Percentiles rank a stretch among this genome's conserved stretches.
Evolutionary conservation across 2,329 filamentous ascomycete genomes (phyloP).

Genomic region (Xylaria sp.): DNA sequence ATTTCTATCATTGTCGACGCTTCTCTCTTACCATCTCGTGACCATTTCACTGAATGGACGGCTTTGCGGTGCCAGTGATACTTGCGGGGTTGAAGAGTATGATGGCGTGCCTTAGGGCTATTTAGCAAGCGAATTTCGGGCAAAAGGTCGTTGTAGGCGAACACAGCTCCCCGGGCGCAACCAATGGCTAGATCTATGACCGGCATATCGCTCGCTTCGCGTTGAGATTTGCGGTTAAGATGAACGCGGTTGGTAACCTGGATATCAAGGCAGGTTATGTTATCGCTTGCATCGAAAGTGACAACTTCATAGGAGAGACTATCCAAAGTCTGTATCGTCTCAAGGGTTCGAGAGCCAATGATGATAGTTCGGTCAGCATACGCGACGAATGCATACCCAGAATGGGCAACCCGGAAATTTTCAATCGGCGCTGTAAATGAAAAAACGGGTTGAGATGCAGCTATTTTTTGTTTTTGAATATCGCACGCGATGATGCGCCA

Average conservation of each 20-base stretch:
- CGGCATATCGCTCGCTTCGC: constrained; percentile 36
- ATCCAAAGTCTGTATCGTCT: constrained; percentile 42
- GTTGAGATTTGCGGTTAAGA: constrained; percentile 42
- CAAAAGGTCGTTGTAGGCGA: constrained; percentile 80
- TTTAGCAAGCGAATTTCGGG: constrained; percentile 57
- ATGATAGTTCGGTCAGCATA: constrained; percentile 61
- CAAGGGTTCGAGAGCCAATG: constrained; percentile 57
- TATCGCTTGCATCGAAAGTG: constrained; percentile 64
- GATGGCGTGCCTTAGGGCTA: constrained; percentile 47
- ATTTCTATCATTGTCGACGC: background rate
- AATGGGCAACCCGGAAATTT: constrained; percentile 56
- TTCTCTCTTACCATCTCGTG: constrained; percentile 73
- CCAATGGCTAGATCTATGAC: constrained; percentile 80
- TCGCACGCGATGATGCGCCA: constrained; percentile 56
- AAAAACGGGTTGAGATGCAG: constrained; percentile 45
- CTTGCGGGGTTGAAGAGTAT: constrained; percentile 65
- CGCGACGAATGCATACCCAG: constrained; percentile 65
- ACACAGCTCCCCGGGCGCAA: constrained; percentile 75
- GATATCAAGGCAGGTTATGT: constrained; percentile 71
- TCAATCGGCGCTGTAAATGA: constrained; percentile 47
- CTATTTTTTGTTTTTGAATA: constrained; percentile 38
- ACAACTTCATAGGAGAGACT: constrained; percentile 62
- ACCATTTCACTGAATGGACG: constrained; percentile 89
- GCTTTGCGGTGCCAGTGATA: constrained; percentile 91
- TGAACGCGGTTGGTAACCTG: constrained; percentile 47